phyloP scores from a whole-genome alignment of 106 monocot genomes.

The Platanthera guangdongensis region DNA sequence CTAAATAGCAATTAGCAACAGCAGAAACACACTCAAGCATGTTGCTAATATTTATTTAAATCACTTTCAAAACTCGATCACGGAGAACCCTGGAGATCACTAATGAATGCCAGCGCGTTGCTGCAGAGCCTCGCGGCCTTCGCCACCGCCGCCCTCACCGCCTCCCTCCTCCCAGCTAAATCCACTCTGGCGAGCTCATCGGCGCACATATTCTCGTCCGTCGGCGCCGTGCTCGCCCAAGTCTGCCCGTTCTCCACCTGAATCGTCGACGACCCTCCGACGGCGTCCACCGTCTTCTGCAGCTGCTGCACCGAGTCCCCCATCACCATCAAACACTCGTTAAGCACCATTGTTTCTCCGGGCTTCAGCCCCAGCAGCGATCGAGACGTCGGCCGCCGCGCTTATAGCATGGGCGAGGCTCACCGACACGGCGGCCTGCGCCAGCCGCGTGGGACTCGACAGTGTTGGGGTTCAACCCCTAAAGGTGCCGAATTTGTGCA shows the following conservation, averaged over 20 bases:
- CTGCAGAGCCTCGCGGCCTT: not conserved
- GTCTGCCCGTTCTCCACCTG: not conserved
- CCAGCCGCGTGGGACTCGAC: not conserved
- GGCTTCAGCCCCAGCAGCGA: not conserved
- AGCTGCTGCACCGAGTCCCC: slow-evolving; percentile 2
- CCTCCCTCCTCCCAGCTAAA: not conserved
- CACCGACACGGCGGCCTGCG: not conserved
- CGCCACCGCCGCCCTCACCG: not conserved
- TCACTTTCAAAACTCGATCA: too few species aligned
- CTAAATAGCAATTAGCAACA: too few species aligned
- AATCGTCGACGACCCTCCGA: not conserved
- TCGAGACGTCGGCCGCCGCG: not conserved
- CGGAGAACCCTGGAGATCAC: too few species aligned
- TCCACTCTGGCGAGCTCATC: not conserved
- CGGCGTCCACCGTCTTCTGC: not conserved
- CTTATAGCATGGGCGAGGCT: not conserved
- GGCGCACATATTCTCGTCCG: slow-evolving; percentile 4
- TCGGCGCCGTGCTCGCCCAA: not conserved
- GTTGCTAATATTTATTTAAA: too few species aligned
- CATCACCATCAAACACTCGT: slow-evolving; percentile 1
- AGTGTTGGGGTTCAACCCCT: too few species aligned
- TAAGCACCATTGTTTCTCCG: not conserved
- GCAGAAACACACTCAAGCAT: too few species aligned
- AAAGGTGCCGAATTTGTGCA: too few species aligned
- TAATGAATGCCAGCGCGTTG: not conserved